Conservation (phyloP, 1,284 basidiomycete species). For the Cryptococcus sp. region DNA sequence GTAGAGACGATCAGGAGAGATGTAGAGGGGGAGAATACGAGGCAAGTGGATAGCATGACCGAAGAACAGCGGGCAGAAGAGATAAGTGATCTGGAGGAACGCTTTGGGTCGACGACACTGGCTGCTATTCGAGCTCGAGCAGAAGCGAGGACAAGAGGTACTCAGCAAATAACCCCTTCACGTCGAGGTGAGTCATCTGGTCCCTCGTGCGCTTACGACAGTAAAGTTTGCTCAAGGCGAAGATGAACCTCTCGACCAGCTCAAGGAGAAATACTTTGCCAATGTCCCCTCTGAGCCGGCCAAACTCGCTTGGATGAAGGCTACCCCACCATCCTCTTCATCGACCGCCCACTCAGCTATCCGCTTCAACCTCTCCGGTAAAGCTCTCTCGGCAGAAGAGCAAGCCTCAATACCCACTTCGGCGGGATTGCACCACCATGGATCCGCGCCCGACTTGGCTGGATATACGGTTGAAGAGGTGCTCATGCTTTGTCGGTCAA, state of each 20-base stretch:
- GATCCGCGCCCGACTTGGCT: conserved; percentile 64
- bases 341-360: conserved; percentile 6
- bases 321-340: conserved; percentile 21
- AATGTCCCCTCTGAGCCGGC: conserved; percentile 54
- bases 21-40: conserved; percentile 39
- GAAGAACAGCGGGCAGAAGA: conserved; percentile 57
- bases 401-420: conserved; percentile 59
- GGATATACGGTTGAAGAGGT: conserved; percentile 87
- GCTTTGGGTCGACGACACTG: conserved; percentile 60
- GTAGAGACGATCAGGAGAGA: conserved; percentile 8
- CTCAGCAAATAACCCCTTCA: too few species aligned
- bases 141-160: too few species aligned
- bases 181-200: too few species aligned
- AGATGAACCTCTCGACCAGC: conserved; percentile 63
- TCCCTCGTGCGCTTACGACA: too few species aligned
- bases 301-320: conserved; percentile 73
- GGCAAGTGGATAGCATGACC: conserved; percentile 56
- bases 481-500: conserved; percentile 73
- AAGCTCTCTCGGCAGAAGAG: conserved; percentile 53
- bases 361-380: conserved; percentile 71
- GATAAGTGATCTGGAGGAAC: conserved; percentile 58
- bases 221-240: too few species aligned
- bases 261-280: conserved; percentile 79
- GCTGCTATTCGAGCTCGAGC: conserved; percentile 57
- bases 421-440: conserved; percentile 84